Evolutionary conservation across 495 filamentous ascomycete genomes (phyloP), one percentile per base, ranked within the genome.

Genomic region (Rostrohypoxylon terebratum): DNA sequence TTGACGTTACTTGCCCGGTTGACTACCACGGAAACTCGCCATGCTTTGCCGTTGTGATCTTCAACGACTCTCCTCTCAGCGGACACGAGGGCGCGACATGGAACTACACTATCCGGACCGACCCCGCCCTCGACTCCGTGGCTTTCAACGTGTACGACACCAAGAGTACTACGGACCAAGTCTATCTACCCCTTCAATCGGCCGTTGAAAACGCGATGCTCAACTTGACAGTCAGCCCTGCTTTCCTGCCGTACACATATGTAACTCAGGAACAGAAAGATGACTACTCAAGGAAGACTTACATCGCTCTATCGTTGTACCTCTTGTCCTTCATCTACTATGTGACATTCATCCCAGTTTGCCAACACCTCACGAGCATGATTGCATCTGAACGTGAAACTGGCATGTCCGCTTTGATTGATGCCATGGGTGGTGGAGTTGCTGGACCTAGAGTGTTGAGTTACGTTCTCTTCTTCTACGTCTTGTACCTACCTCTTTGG

Each of bases 71-170:
- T 10, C 90, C 90, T 8, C 81, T 77, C 10, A 88, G 90, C 76
- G 89, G 89, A 9, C 69, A 76, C 2, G 81, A 77, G 42, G 85
- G 83, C 3, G 73, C 68, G 25, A 75, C 79, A 18, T 93, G 92
- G 92, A 92, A 92, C 78, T 94, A 93, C 73, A 90, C 89, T 2
- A 81, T 94, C 23, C 79, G 90, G 61, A 87, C 86, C 5, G 91
- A 94, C 77, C 87, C 86, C 1, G 80, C 83, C 0, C 79, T 91
- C 42, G 82, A 83, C 7, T 62, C 68, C 5, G 64, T 50, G 33
- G 13, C 44, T 53, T 84, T 82, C 58, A 85, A 93, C 58, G 82
- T 86, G 66, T 85, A 87, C 54, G 79, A 84, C 11, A 80, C 80
- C 9, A 72, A 82, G 25, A 80, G 84, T 59, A 90, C 91, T 72